Evolutionary conservation across 371 early-diverging fungal species (phyloP), one percentile per base, ranked within the genome.

Genomic region (Apophysomyces ossiformis): DNA sequence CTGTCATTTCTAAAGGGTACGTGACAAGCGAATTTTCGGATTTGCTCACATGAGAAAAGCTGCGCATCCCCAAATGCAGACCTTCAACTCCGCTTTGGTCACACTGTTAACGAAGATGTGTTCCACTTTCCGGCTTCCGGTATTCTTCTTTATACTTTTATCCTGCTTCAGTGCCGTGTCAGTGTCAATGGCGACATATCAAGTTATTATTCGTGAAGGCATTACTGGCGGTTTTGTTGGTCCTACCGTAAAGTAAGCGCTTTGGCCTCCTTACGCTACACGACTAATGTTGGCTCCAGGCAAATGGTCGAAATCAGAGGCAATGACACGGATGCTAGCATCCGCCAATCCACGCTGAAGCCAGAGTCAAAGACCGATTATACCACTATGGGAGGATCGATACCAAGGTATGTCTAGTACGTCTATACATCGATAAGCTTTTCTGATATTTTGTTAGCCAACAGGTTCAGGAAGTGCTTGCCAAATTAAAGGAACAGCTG

Each of bases 161-260:
- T 38, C 61, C 54, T 37, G 16, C 18, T 50, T 66, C 50, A 16
- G 13, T 37, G 60, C 21, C 58, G 21, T 54, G 46, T 32, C 18
- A 35, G 35, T 37, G 9, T 37, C 47, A 66, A 65, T 69, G 67
- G 13, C 61, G 13, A 57, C 60, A 26, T 79, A 66, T 59, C 68
- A 73, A 65, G 68, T 83, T 39, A 60, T 73, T 62, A 71, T 80
- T 57, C 69, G 76, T 54, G 73, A 83, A 66, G 83, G 81, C 36
- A 78, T 83, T 38, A 67, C 67, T 11, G 81, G 81, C 54, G 83
- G 83, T 7, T 77, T 83, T 60, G 79, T 68, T 38, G 75, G 73
- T 2, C 79, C 79, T 21, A 72, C 70, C 36, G 26, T 74, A 26
- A 77, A 68, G 83, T 83, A 77, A 72, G 75, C 69, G 6, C 21